Evolutionary conservation across 2,329 filamentous ascomycete species (phyloP).

Genomic region (Mycogone perniciosa): DNA sequence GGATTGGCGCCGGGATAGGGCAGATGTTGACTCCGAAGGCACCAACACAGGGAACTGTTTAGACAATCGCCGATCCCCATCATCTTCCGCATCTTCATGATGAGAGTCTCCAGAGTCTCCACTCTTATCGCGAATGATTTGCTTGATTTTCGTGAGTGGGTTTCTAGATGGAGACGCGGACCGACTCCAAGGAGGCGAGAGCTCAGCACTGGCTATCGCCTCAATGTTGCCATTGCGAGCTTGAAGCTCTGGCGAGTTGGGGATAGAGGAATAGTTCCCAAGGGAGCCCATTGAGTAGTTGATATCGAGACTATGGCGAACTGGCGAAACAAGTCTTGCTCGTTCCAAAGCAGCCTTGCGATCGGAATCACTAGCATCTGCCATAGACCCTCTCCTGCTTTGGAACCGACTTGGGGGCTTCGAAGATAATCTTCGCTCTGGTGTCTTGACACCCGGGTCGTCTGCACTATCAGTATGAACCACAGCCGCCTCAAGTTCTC

Average conservation of each 20-base stretch:
- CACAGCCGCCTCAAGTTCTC: slow-evolving; percentile 29
- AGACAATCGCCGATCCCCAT: slow-evolving; percentile 21
- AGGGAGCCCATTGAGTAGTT: slow-evolving; percentile 38
- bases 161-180: slow-evolving; percentile 58
- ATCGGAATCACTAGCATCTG: slow-evolving; percentile 37
- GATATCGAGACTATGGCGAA: slow-evolving; percentile 26
- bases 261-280: slow-evolving; percentile 40
- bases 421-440: slow-evolving; percentile 23
- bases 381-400: slow-evolving; percentile 31
- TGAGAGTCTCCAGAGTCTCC: slow-evolving; percentile 36
- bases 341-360: slow-evolving; percentile 21
- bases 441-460: slow-evolving; percentile 26
- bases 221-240: slow-evolving; percentile 44
- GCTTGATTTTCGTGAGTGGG: slow-evolving; percentile 49
- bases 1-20: slow-evolving; percentile 9
- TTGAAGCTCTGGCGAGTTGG: slow-evolving; percentile 48
- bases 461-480: slow-evolving; percentile 31
- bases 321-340: slow-evolving; percentile 17
- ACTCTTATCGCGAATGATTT: slow-evolving; percentile 49
- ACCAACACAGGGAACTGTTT: slow-evolving; percentile 21
- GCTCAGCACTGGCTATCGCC: slow-evolving; percentile 54
- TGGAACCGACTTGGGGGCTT: slow-evolving; percentile 26
- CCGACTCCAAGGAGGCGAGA: slow-evolving; percentile 58
- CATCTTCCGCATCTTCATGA: slow-evolving; percentile 28
- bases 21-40: slow-evolving; percentile 19